Base-by-base conservation (phyloP, 2,329 filamentous ascomycete genomes). In the Cryphonectria nitschkei region DNA sequence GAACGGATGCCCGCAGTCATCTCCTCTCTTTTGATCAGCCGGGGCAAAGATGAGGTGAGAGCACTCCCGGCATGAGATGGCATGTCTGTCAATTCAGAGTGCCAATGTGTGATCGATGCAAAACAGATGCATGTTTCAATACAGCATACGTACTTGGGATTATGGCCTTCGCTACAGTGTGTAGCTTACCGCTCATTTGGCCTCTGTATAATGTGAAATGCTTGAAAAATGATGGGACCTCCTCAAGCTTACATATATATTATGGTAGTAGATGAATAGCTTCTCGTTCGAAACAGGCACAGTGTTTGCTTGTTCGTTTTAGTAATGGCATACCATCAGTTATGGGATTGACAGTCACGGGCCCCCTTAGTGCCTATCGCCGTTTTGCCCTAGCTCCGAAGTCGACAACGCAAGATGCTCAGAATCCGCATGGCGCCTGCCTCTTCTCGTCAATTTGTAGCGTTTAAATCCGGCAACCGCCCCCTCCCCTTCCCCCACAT, bases 111-210 rank as follows among this genome's bases (percentile, higher is more conserved):
- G 16, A 5, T 5, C 41, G 41, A 43, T 43, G 14, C 41, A 13
- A 16, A 16, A 16, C 41, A 16, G 22, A 11, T 9, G 2, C 46
- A 50, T 50, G 16, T 50, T 9, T 2, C 3, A 9, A 50, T 34
- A 34, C 34, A 34, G 34, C 46, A n/a, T 19, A 50, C 22, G 46
- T 50, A 50, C 22, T 50, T n/a, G 46, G 22, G 6, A 22, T 50
- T 22, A 22, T 22, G 22, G 5, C 16, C 56, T 67, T 71, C 1
- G 74, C 76, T 67, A 76, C 70, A 26, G 70, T 70, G 14, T 41
- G 14, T 13, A 75, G 70, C 7, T n/a, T 9, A 52, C n/a, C 7
- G n/a, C 50, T 26, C 22, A 52, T 52, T 22, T 26, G 3, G 9
- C 7, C 19, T 16, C 13, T 4, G 13, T 46, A 46, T 26, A 26